These are phyloP conservation scores for Tricholomella constricta DNA, from an alignment of 768 basidiomycete species.

Conservation along the genomic window DNA sequence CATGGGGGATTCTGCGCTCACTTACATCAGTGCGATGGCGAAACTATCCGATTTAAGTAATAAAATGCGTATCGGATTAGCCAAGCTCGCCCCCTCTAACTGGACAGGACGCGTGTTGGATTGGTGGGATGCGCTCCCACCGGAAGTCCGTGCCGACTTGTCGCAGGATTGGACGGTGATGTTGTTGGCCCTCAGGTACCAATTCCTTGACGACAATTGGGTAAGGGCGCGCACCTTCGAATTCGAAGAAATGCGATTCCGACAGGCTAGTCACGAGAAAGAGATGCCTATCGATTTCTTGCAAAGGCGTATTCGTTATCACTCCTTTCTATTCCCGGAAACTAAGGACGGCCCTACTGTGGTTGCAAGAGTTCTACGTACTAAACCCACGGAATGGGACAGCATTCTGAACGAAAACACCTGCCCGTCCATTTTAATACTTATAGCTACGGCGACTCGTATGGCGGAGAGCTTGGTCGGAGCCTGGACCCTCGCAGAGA, in stretches of 20 bases:
- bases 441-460: neutral
- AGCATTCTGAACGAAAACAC: neutral
- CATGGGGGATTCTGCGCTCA: neutral
- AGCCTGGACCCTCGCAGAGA: no score
- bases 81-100: neutral
- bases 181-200: conserved; percentile 4
- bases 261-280: neutral
- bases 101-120: neutral
- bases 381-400: neutral
- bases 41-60: neutral
- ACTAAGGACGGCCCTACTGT: neutral
- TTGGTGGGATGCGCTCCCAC: neutral
- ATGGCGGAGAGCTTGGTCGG: no score
- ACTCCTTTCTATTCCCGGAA: neutral
- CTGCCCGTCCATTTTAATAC: neutral
- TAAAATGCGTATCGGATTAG: neutral
- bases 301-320: neutral
- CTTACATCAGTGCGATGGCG: neutral
- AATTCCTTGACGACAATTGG: conserved; percentile 16
- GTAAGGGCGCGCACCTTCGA: conserved; percentile 3
- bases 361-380: neutral
- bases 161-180: conserved; percentile 8
- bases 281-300: neutral
- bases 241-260: conserved; percentile 19
- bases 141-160: neutral